These are phyloP conservation scores for Leptographium flavum DNA, from an alignment of 2,329 filamentous ascomycete genomes.

Conservation along the genomic window DNA sequence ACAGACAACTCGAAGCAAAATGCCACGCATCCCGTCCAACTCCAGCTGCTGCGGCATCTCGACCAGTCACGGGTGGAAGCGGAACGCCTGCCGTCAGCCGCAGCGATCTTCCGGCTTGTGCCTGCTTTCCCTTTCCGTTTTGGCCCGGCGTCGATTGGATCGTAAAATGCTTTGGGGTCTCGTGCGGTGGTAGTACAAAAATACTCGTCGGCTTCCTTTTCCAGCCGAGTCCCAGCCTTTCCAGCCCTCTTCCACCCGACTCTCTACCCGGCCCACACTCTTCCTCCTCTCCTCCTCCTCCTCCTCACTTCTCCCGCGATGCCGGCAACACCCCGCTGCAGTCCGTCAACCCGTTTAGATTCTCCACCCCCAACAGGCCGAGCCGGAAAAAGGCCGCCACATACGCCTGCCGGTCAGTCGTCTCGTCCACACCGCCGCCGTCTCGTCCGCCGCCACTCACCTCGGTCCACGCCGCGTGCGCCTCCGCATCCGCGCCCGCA, in stretches of 20 bases:
- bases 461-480: conserved; percentile 26
- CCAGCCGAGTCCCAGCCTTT: no score
- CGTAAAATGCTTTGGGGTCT: no score
- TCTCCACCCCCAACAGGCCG: conserved; percentile 39
- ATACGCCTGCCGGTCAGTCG: conserved; percentile 24
- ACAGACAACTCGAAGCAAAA: no score
- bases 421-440: not conserved
- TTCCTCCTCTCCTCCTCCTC: not conserved
- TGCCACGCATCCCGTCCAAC: not conserved
- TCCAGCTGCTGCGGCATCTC: no score
- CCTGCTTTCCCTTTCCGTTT: not conserved
- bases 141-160: no score
- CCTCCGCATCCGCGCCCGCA: conserved; percentile 16
- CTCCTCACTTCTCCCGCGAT: not conserved
- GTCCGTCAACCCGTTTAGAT: conserved; percentile 32
- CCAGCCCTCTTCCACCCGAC: no score
- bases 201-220: no score
- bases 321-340: not conserved
- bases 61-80: not conserved
- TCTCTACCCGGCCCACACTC: not conserved
- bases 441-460: conserved; percentile 15
- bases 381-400: conserved; percentile 38
- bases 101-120: not conserved
- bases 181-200: no score
- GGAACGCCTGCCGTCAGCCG: not conserved